Percentiles rank a stretch among this genome's conserved stretches.
phyloP scores from a whole-genome alignment of 2,329 filamentous ascomycete genomes.

The Aspergillus phoenicis region DNA sequence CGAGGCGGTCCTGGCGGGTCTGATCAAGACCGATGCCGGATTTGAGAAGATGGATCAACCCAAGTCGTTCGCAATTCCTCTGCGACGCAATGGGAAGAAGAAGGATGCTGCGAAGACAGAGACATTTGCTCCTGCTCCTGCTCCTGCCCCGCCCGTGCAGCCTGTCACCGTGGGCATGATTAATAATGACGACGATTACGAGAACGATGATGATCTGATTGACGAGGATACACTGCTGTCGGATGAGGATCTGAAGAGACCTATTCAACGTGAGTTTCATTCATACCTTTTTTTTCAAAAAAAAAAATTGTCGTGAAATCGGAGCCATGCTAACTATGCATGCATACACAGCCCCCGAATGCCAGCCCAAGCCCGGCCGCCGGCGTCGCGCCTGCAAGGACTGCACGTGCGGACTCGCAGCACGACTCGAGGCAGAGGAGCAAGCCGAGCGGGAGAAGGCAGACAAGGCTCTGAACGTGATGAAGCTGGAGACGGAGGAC shows the following conservation, averaged over 20 bases:
- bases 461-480: slow-evolving; percentile 57
- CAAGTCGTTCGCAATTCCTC: slow-evolving; percentile 57
- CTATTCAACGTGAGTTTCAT: slow-evolving; percentile 72
- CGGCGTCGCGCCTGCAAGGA: slow-evolving; percentile 96
- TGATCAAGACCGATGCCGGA: slow-evolving; percentile 64
- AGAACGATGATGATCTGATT: slow-evolving; percentile 22
- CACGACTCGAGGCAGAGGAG: slow-evolving; percentile 85
- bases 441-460: slow-evolving; percentile 65
- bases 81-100: slow-evolving; percentile 69
- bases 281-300: neutral
- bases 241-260: slow-evolving; percentile 77
- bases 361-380: slow-evolving; percentile 74
- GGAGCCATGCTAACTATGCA: slow-evolving; percentile 14
- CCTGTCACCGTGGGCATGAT: slow-evolving; percentile 14
- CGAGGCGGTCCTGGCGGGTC: slow-evolving; percentile 83
- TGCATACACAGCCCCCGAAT: slow-evolving; percentile 69
- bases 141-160: slow-evolving; percentile 4
- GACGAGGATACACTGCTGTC: slow-evolving; percentile 68
- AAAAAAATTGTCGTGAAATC: too few species aligned
- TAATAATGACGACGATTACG: slow-evolving; percentile 16
- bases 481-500: slow-evolving; percentile 74
- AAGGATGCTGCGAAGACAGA: slow-evolving; percentile 32
- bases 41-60: slow-evolving; percentile 73
- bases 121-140: neutral
- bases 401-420: slow-evolving; percentile 90